Conservation (phyloP, 108 stramenopile species). For the Nannochloropsis salina region DNA sequence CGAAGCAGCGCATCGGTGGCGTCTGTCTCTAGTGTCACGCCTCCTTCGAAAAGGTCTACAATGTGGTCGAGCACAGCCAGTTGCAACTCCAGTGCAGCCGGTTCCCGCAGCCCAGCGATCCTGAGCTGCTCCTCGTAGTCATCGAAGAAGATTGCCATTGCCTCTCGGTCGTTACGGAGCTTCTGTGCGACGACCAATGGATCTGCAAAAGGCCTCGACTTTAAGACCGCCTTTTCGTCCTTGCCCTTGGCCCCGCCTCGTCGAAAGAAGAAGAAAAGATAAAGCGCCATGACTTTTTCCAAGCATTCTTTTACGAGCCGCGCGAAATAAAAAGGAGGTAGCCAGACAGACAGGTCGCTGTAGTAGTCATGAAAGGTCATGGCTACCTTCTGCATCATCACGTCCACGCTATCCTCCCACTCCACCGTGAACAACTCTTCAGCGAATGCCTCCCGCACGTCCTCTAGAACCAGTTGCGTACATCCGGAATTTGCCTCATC, state of each 20-base stretch:
- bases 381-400: constrained; percentile 11
- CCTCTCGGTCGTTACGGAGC: background rate
- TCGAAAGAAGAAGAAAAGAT: background rate
- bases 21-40: background rate
- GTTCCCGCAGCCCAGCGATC: background rate
- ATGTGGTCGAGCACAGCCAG: background rate
- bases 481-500: constrained; percentile 17
- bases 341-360: constrained; percentile 20
- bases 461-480: background rate
- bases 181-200: background rate
- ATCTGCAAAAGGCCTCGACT: constrained; percentile 3
- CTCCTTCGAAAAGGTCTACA: constrained; percentile 8
- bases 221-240: background rate
- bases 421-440: background rate
- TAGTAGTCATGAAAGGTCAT: background rate
- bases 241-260: background rate
- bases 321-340: constrained; percentile 8
- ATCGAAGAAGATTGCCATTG: constrained; percentile 13
- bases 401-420: background rate
- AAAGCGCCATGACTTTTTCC: background rate
- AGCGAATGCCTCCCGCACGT: background rate
- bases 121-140: background rate
- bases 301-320: background rate
- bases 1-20: background rate
- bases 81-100: constrained; percentile 7